Conservation (phyloP, 2,329 filamentous ascomycete genomes). For the Sporothrix pseudoabietina region DNA sequence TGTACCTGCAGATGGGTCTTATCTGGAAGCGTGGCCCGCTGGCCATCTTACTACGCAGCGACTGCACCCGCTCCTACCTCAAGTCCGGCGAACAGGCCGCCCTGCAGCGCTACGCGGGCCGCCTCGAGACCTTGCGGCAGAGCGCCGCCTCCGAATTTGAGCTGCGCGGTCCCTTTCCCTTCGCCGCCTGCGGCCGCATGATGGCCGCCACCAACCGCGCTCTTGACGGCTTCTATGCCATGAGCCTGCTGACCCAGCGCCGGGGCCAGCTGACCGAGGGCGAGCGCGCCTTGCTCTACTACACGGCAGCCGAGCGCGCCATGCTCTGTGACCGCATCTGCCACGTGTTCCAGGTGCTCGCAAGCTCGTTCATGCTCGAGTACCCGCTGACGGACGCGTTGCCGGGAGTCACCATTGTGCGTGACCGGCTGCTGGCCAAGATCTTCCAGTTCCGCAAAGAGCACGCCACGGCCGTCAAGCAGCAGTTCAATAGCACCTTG, state of each 20-base stretch:
- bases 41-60: conserved; percentile 66
- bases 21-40: conserved; percentile 96
- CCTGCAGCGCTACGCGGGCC: conserved; percentile 76
- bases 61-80: conserved; percentile 70
- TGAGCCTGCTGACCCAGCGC: conserved; percentile 89
- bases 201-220: conserved; percentile 79
- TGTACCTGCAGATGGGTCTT: conserved; percentile 92
- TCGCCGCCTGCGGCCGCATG: conserved; percentile 70
- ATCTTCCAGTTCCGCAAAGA: conserved; percentile 84
- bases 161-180: conserved; percentile 82
- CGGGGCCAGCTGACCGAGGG: conserved; percentile 74
- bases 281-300: conserved; percentile 76
- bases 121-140: conserved; percentile 71
- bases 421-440: conserved; percentile 82
- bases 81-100: conserved; percentile 84
- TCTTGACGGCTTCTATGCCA: conserved; percentile 91
- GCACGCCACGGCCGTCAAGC: conserved; percentile 45
- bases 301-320: conserved; percentile 75
- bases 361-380: conserved; percentile 89
- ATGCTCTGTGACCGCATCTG: conserved; percentile 86
- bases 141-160: conserved; percentile 86
- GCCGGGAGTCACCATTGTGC: conserved; percentile 76
- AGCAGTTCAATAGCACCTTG: background rate
- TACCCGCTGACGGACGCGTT: conserved; percentile 89
- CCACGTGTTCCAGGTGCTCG: conserved; percentile 83